Base-by-base conservation (phyloP, 2,329 filamentous ascomycete genomes). In the Whalleya microplaca region DNA sequence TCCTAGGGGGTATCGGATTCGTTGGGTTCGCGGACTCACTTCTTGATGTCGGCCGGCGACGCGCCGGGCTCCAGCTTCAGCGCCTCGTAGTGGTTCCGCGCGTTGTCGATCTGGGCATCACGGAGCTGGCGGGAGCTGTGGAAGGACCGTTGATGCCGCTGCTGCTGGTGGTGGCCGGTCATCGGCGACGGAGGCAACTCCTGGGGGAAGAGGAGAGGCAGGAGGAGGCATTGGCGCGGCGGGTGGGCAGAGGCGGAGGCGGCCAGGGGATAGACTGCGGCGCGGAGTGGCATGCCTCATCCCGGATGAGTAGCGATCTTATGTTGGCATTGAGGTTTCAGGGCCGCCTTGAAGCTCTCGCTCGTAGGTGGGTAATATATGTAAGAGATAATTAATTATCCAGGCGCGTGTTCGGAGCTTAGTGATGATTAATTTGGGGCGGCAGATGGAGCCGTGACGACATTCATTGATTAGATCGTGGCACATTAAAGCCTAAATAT, bases 31-130 rank as follows among this genome's bases (percentile, higher is more conserved):
- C 16, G 5, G 19, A 44, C 68, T 9, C 52, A 92, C 88, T 90
- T 94, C 75, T 98, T 98, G 59, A 98, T 93, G 51, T 96, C 91
- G 8, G 80, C 78, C 1, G 84, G 76, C 16, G 89, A 85, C 41
- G 94, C 93, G 62, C 83, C 83, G 42, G 82, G 80, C 0, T 84
- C 76, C n/a, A 99, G 74, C 42, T 88, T 84, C 49, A 99, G 82
- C 41, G 88, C 86, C 67, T 94, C 89, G 75, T 99, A 99, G 76
- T 96, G 89, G 59, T 87, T 92, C 65, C 71, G 78, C 64, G 64
- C 64, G 56, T 65, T 65, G 61, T 71, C 64, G n/a, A 67, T 67
- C 56, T 75, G 71, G 52, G 72, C 70, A 68, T 69, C 71, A 58
- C 55, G 71, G 46, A 49, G 69, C 50, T 59, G 56, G 12, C 73